phyloP scores from a whole-genome alignment of 805 yeast species.

The Tetrapisispora namnaoensis region DNA sequence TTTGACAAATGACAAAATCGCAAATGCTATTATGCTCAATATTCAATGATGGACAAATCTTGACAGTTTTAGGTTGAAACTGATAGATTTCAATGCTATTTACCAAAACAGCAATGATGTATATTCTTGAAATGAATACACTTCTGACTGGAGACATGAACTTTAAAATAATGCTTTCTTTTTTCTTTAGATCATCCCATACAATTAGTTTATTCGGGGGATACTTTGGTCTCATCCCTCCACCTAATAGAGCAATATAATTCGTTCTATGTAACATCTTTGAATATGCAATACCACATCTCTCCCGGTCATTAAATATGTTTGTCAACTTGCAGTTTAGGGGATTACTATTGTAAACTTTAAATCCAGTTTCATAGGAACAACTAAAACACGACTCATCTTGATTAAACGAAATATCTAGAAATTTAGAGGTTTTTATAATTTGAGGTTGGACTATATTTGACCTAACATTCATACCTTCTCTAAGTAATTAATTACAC shows the following conservation, averaged over 20 bases:
- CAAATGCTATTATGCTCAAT: slow-evolving; percentile 15
- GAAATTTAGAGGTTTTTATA: slow-evolving; percentile 27
- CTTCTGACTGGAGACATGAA: slow-evolving; percentile 67
- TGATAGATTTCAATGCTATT: slow-evolving; percentile 67
- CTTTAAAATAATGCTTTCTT: slow-evolving; percentile 62
- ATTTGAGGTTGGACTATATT: slow-evolving; percentile 7
- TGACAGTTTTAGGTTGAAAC: slow-evolving; percentile 69
- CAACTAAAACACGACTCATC: slow-evolving; percentile 85
- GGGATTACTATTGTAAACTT: slow-evolving; percentile 82
- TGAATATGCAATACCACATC: slow-evolving; percentile 60
- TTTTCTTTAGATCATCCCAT: slow-evolving; percentile 85
- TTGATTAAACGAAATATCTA: slow-evolving; percentile 70
- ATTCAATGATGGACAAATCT: slow-evolving; percentile 30
- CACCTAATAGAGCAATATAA: slow-evolving; percentile 83
- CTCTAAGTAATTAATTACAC: background rate
- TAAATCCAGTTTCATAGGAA: slow-evolving; percentile 71
- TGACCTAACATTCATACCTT: slow-evolving; percentile 11
- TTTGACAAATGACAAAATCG: slow-evolving; percentile 19
- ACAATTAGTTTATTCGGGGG: slow-evolving; percentile 72
- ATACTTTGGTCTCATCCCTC: slow-evolving; percentile 70
- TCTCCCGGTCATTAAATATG: slow-evolving; percentile 45
- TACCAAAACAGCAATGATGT: slow-evolving; percentile 63
- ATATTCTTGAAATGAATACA: slow-evolving; percentile 62
- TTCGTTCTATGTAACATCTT: slow-evolving; percentile 86
- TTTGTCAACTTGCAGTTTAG: slow-evolving; percentile 31